Evolutionary conservation across 495 filamentous ascomycete species (phyloP).

Genomic region (Aspergillus ellipticus): DNA sequence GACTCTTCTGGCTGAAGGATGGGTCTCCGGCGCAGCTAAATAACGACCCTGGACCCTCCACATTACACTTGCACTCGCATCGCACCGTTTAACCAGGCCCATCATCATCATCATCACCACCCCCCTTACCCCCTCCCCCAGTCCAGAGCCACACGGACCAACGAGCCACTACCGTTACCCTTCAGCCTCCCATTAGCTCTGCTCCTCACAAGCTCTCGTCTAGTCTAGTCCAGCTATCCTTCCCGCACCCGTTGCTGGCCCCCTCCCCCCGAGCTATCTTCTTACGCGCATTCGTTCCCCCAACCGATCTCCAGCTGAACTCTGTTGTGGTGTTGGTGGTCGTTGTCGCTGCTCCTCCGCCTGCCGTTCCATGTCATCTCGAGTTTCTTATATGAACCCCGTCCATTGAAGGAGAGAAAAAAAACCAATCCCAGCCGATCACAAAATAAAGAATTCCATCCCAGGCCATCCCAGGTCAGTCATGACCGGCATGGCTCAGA

Average conservation of each 20-base stretch:
- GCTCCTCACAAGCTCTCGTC: conserved; percentile 7
- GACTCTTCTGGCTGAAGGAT: conserved; percentile 23
- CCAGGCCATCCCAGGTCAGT: conserved; percentile 24
- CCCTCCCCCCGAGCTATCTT: conserved; percentile 5
- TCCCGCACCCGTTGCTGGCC: conserved; percentile 1
- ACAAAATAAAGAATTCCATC: conserved; percentile 5
- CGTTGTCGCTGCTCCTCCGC: not conserved
- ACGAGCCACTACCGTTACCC: conserved; percentile 17
- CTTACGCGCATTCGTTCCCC: not conserved
- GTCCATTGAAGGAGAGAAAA: not conserved
- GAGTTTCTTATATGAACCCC: not conserved
- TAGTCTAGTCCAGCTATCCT: conserved; percentile 12
- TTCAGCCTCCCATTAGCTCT: conserved; percentile 18
- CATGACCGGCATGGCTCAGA: conserved; percentile 48
- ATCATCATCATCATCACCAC: conserved; percentile 15
- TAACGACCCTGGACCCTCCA: conserved; percentile 48
- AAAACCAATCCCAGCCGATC: not conserved
- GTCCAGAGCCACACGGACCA: conserved; percentile 19
- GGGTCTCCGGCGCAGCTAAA: conserved; percentile 42
- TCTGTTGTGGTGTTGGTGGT: not conserved
- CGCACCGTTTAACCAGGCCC: conserved; percentile 32
- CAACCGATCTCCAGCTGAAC: conserved; percentile 6
- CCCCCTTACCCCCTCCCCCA: conserved; percentile 11
- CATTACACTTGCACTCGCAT: conserved; percentile 30
- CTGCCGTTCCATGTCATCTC: not conserved